Conservation (phyloP, 2,329 filamentous ascomycete genomes). For the Fragosphaeria purpurea region DNA sequence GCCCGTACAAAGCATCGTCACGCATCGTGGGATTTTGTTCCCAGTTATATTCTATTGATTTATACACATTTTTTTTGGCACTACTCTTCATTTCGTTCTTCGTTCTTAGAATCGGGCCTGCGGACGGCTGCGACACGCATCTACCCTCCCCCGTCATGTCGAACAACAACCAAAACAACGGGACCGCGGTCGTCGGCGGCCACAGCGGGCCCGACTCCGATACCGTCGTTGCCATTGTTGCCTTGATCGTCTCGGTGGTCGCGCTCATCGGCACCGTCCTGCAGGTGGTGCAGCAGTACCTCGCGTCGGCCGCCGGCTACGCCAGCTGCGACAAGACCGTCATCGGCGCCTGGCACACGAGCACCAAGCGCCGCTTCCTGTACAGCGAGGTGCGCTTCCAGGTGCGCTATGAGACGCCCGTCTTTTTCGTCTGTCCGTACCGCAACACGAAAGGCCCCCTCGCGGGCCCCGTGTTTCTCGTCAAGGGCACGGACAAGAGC, state of each 20-base stretch:
- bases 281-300: constrained; percentile 41
- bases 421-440: constrained; percentile 39
- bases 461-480: constrained; percentile 22
- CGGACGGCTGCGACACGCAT: too few relatives aligned
- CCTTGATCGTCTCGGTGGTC: constrained; percentile 37
- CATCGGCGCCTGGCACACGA: constrained; percentile 35
- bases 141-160: too few relatives aligned
- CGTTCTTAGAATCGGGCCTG: too few relatives aligned
- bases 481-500: constrained; percentile 29
- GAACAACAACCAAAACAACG: neutral
- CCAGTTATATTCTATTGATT: too few relatives aligned
- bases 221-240: constrained; percentile 31
- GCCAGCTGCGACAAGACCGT: constrained; percentile 36
- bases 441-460: constrained; percentile 28
- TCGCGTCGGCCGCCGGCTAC: constrained; percentile 39
- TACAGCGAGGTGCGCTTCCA: constrained; percentile 38
- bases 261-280: constrained; percentile 34
- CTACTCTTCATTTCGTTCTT: too few relatives aligned
- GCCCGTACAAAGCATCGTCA: too few relatives aligned
- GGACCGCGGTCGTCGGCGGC: neutral
- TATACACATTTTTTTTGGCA: too few relatives aligned
- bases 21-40: too few relatives aligned
- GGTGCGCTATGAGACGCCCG: constrained; percentile 38
- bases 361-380: constrained; percentile 30
- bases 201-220: constrained; percentile 18